Base-by-base conservation (phyloP, 192 early-diverging fungal genomes). In the Gaertneriomyces sp. region DNA sequence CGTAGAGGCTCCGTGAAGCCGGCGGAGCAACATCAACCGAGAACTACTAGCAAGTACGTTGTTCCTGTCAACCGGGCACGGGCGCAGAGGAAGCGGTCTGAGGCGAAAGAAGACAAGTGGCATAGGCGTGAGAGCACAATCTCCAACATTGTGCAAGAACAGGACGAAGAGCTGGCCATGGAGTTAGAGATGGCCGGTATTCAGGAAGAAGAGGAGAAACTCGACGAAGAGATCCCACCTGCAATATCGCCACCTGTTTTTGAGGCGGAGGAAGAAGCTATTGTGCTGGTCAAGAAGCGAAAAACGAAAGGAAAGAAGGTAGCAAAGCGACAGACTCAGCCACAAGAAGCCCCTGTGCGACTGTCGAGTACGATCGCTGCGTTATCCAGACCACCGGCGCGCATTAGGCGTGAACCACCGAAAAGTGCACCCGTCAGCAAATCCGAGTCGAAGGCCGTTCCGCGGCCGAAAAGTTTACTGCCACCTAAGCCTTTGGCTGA, bases 201-300 rank as follows among this genome's bases (percentile, higher is more conserved):
- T 16, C 14, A 46, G 53, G 53, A 58, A 17, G 64, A 66, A 20
- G 49, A 55, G 1, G 64, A 66, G 0, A 46, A 7, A n/a, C 42
- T 17, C 4, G n/a, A 60, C 5, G 33, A 60, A 16, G 57, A 60
- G 7, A 9, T 68, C 5, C 66, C 58, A 19, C 66, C 66, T 20
- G 57, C 66, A 33, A 55, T 58, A 19, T 68, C 66, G 14, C 66
- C 66, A 14, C 66, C 66, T 6, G 47, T 68, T 55, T 68, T 68
- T 52, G 66, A 68, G 58, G 44, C 56, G 8, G 66, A 58, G 39
- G 54, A 33, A 1, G 25, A 33, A 33, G 25, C 25, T 33, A 33
- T 33, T 33, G 25, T 33, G 25, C 25, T 33, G 25, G 25, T 33
- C 25, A 33, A 33, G 25, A 33, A 43, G 14, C 19, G 20, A 64